These are phyloP conservation scores for Rhinocladiella mackenziei DNA, from an alignment of 2,329 filamentous ascomycete genomes.

Conservation along the genomic window DNA sequence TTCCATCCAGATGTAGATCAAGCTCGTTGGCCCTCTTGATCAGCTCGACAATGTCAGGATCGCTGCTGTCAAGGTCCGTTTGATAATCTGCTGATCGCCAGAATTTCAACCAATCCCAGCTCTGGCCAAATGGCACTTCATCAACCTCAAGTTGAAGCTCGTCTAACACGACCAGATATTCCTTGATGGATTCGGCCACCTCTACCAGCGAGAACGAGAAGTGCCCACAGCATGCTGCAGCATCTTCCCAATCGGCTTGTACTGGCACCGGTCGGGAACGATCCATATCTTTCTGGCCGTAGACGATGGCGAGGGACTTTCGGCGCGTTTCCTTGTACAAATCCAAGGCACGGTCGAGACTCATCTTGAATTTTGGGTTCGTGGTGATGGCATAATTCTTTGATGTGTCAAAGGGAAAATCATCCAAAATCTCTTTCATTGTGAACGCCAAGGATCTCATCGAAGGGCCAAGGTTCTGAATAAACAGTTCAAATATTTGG, in stretches of 20 bases:
- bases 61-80: slow-evolving; percentile 31
- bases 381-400: slow-evolving; percentile 66
- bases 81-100: slow-evolving; percentile 50
- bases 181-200: slow-evolving; percentile 83
- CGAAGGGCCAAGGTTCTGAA: slow-evolving; percentile 79
- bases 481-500: slow-evolving; percentile 90
- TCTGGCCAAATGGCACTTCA: slow-evolving; percentile 57
- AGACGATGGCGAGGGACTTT: slow-evolving; percentile 72
- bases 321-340: slow-evolving; percentile 74
- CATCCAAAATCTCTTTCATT: slow-evolving; percentile 79
- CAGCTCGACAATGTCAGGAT: slow-evolving; percentile 16
- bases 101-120: slow-evolving; percentile 82
- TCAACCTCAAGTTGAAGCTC: slow-evolving; percentile 69
- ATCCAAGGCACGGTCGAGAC: slow-evolving; percentile 72
- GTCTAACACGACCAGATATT: slow-evolving; percentile 77
- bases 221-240: slow-evolving; percentile 94
- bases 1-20: too few species aligned
- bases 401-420: slow-evolving; percentile 72
- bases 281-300: slow-evolving; percentile 71
- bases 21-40: slow-evolving; percentile 15
- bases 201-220: slow-evolving; percentile 90
- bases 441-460: slow-evolving; percentile 97
- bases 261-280: slow-evolving; percentile 66
- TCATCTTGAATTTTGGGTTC: slow-evolving; percentile 75
- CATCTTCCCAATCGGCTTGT: slow-evolving; percentile 92